A percentile compares a stretch with the other conserved stretches of the same genome.
Evolutionary conservation across 1,284 basidiomycete species (phyloP).

Genomic region (Ganoderma lingzhi): DNA sequence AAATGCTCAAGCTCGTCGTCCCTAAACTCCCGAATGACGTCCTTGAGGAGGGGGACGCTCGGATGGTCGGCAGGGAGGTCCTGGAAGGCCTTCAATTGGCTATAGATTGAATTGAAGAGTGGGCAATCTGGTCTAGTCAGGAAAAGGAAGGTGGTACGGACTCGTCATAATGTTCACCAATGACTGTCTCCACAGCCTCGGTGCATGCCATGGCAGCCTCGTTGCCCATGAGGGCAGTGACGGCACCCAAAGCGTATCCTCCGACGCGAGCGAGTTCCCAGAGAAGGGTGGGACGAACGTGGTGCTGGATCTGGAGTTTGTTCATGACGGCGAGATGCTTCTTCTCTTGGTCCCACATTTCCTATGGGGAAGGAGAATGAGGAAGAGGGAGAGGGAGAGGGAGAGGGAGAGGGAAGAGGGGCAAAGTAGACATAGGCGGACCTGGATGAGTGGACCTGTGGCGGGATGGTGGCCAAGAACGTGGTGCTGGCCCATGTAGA

Average conservation of each 20-base stretch:
- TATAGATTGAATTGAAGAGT: slow-evolving; percentile 48
- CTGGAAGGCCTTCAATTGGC: slow-evolving; percentile 79
- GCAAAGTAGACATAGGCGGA: slow-evolving; percentile 41
- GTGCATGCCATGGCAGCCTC: slow-evolving; percentile 99
- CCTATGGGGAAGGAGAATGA: slow-evolving; percentile 51
- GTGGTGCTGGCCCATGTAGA: slow-evolving; percentile 86
- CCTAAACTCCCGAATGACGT: slow-evolving; percentile 86
- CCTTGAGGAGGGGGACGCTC: slow-evolving; percentile 79
- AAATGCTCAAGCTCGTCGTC: slow-evolving; percentile 97
- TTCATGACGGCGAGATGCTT: slow-evolving; percentile 91
- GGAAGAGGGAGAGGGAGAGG: background rate
- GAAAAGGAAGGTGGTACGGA: slow-evolving; percentile 51
- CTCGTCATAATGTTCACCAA: slow-evolving; percentile 99
- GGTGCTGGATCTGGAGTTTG: slow-evolving; percentile 84
- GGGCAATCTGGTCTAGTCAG: slow-evolving; percentile 5
- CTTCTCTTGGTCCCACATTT: slow-evolving; percentile 98
- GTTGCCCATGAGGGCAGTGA: slow-evolving; percentile 89
- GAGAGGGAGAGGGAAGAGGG: background rate
- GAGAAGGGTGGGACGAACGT: slow-evolving; percentile 84
- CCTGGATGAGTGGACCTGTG: slow-evolving; percentile 81
- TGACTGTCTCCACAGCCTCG: slow-evolving; percentile 97
- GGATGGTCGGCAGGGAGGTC: slow-evolving; percentile 72
- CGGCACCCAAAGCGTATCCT: slow-evolving; percentile 87
- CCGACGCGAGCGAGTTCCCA: slow-evolving; percentile 87
- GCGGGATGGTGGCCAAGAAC: slow-evolving; percentile 70